phyloP scores from a whole-genome alignment of 305 asterid genomes.

The Nicotiana rustica region DNA sequence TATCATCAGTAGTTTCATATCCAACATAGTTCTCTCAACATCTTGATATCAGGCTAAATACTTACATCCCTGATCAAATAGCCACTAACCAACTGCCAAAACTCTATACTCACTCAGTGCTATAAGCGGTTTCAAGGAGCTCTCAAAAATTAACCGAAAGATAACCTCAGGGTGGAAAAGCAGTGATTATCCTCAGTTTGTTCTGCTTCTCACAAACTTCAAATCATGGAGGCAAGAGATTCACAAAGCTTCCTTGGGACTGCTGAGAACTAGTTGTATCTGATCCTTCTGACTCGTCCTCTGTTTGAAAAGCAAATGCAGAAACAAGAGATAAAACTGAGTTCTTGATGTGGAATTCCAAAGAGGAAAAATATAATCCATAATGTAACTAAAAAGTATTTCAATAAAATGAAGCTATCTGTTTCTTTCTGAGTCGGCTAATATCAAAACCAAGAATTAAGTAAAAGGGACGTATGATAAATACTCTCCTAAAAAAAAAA shows the following conservation, averaged over 20 bases:
- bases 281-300: slow-evolving; percentile 75
- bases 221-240: slow-evolving; percentile 47
- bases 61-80: slow-evolving; percentile 27
- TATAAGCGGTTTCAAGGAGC: slow-evolving; percentile 17
- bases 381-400: neutral
- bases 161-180: slow-evolving; percentile 11
- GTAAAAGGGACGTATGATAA: neutral
- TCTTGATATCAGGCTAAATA: slow-evolving; percentile 28
- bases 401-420: slow-evolving; percentile 1
- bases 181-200: slow-evolving; percentile 33
- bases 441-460: neutral
- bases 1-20: slow-evolving; percentile 33
- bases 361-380: neutral
- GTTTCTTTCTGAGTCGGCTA: neutral
- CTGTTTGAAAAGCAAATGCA: slow-evolving; percentile 49
- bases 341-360: neutral
- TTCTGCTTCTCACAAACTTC: slow-evolving; percentile 41
- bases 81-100: slow-evolving; percentile 31
- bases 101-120: slow-evolving; percentile 25
- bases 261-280: slow-evolving; percentile 55
- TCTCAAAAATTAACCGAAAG: neutral
- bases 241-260: slow-evolving; percentile 47
- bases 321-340: slow-evolving; percentile 36
- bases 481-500: neutral
- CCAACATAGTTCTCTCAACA: slow-evolving; percentile 1